Evolutionary conservation across 2,329 filamentous ascomycete species (phyloP).

Genomic region (Cercospora berteroae): DNA sequence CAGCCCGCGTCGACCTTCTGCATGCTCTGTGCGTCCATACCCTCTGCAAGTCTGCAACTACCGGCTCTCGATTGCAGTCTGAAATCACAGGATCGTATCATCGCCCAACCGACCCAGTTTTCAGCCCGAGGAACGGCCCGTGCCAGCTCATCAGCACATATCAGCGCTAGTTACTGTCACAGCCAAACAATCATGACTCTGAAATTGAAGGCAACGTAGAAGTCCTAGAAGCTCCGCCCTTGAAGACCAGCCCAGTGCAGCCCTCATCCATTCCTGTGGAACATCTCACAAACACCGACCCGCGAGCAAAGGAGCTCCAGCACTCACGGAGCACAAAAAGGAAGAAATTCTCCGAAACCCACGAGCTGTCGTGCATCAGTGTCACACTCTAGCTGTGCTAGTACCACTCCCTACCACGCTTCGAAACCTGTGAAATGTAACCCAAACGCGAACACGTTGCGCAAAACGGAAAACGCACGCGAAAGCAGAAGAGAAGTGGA

Average conservation of each 20-base stretch:
- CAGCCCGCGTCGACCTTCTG: neutral
- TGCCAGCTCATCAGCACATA: neutral
- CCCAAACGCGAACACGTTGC: neutral
- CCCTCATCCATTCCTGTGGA: neutral
- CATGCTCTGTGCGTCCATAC: neutral
- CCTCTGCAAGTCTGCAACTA: neutral
- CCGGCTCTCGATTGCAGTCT: neutral
- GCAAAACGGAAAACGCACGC: neutral
- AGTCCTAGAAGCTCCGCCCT: neutral
- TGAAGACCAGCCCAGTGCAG: neutral
- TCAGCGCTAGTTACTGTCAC: neutral
- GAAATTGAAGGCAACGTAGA: neutral
- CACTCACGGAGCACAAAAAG: neutral
- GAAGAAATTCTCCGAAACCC: conserved; percentile 6
- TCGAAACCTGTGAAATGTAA: conserved; percentile 1
- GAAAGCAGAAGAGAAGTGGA: neutral
- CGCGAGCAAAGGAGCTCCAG: neutral
- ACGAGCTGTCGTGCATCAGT: neutral
- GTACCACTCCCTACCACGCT: neutral
- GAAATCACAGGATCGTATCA: neutral
- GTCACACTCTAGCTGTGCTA: neutral
- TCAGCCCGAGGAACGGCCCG: neutral
- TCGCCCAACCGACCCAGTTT: neutral
- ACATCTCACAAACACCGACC: neutral
- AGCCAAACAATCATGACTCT: neutral